phyloP scores from a whole-genome alignment of 345 rosid genomes.

The Kernera saxatilis region DNA sequence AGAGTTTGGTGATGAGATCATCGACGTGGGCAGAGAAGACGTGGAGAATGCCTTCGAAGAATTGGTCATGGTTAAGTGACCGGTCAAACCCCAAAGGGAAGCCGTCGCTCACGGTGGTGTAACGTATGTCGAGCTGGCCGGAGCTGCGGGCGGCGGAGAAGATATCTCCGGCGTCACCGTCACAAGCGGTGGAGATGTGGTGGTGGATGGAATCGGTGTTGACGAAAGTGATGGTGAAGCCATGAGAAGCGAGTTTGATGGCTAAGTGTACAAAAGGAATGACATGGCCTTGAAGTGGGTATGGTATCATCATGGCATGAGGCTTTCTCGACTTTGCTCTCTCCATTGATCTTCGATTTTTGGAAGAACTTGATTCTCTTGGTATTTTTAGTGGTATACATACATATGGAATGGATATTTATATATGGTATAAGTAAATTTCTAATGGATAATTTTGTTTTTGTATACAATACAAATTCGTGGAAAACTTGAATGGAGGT shows the following conservation, averaged over 20 bases:
- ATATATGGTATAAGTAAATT: background rate
- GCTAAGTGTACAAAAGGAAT: slow-evolving; percentile 55
- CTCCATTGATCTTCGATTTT: slow-evolving; percentile 1
- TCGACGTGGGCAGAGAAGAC: slow-evolving; percentile 54
- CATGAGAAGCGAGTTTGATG: slow-evolving; percentile 58
- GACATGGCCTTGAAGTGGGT: slow-evolving; percentile 68
- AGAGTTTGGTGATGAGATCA: slow-evolving; percentile 30
- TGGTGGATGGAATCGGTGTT: slow-evolving; percentile 60
- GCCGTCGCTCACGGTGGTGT: slow-evolving; percentile 51
- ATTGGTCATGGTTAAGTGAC: slow-evolving; percentile 54
- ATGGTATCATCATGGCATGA: slow-evolving; percentile 49
- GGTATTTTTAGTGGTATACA: slow-evolving; percentile 2
- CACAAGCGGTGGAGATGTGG: slow-evolving; percentile 34
- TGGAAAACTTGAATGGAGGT: background rate
- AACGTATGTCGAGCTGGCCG: slow-evolving; percentile 44
- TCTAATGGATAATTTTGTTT: background rate
- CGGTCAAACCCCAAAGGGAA: slow-evolving; percentile 53
- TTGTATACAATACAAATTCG: background rate
- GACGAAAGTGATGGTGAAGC: slow-evolving; percentile 64
- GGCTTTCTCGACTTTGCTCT: slow-evolving; percentile 21
- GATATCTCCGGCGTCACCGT: slow-evolving; percentile 23
- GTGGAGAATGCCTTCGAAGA: slow-evolving; percentile 46
- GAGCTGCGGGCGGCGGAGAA: slow-evolving; percentile 33
- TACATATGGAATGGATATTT: background rate
- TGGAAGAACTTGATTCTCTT: background rate